Percentiles rank a stretch among this genome's conserved stretches.
Conservation (phyloP, 306 rosid genomes). For the Albizia julibrissin region DNA sequence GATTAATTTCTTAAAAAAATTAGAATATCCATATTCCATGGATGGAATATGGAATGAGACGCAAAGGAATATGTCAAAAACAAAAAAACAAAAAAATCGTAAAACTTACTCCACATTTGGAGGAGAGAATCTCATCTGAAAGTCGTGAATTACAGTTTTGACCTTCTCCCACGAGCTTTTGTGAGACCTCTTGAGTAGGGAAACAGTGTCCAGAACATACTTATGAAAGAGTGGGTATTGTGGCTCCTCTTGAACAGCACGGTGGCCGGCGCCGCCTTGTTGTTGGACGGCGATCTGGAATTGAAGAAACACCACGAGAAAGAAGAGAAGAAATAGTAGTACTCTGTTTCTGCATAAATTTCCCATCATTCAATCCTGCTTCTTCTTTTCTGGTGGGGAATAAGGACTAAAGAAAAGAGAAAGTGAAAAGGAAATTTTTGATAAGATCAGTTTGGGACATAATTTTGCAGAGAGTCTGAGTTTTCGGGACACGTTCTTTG, state of each 20-base stretch:
- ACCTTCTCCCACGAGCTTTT: constrained; percentile 54
- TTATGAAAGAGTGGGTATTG: constrained; percentile 39
- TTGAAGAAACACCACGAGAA: constrained; percentile 35
- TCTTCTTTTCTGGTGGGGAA: neutral
- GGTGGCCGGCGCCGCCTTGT: constrained; percentile 38
- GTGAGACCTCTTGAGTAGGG: constrained; percentile 52
- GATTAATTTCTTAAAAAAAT: neutral
- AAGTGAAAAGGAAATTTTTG: neutral
- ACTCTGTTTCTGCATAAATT: constrained; percentile 43
- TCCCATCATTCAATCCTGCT: constrained; percentile 38
- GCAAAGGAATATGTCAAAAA: neutral
- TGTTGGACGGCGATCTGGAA: constrained; percentile 40
- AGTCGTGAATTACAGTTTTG: constrained; percentile 44
- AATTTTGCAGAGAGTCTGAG: neutral
- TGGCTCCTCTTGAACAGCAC: constrained; percentile 31
- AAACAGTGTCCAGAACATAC: constrained; percentile 43
- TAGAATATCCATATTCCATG: neutral
- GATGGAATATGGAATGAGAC: neutral
- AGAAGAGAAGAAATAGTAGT: constrained; percentile 43
- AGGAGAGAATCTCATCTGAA: constrained; percentile 57
- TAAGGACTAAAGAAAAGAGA: neutral
- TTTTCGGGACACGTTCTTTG: constrained; percentile 26
- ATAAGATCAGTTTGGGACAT: neutral
- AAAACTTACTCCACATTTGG: constrained; percentile 61
- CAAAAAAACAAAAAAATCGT: neutral